Conservation (phyloP, 2,329 filamentous ascomycete genomes). For the Pyricularia sp. region DNA sequence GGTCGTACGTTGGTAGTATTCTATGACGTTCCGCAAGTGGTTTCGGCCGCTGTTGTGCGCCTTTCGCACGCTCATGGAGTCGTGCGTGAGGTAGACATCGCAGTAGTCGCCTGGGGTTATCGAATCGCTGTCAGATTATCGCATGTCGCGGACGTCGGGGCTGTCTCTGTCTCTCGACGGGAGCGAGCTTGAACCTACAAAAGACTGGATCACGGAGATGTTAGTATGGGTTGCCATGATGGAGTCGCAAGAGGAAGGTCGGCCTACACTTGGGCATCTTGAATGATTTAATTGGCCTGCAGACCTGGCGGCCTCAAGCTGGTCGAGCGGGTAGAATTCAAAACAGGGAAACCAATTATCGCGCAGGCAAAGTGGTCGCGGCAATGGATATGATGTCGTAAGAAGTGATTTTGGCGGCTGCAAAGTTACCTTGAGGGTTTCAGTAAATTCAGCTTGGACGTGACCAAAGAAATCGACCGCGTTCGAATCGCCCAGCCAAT, state of each 20-base stretch:
- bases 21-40: conserved; percentile 92
- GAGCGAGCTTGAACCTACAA: conserved; percentile 32
- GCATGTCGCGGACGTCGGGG: conserved; percentile 2
- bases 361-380: no score
- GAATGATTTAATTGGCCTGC: conserved; percentile 11
- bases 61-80: conserved; percentile 99
- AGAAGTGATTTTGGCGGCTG: no score
- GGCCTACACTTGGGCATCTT: conserved; percentile 84
- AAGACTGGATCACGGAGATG: conserved; percentile 32
- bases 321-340: neutral
- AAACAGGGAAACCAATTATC: neutral
- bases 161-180: conserved; percentile 15
- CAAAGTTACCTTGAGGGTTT: neutral
- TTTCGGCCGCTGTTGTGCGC: conserved; percentile 96
- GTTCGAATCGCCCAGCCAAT: neutral
- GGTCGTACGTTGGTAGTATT: conserved; percentile 89
- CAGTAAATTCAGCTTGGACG: neutral
- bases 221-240: conserved; percentile 31
- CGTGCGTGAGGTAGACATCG: conserved; percentile 99
- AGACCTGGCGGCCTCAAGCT: neutral
- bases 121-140: neutral
- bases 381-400: no score
- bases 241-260: conserved; percentile 1
- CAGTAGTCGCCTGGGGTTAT: conserved; percentile 70
- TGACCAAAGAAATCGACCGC: neutral